Conservation (phyloP, 495 filamentous ascomycete species). For the Barbatosphaeria neglecta region DNA sequence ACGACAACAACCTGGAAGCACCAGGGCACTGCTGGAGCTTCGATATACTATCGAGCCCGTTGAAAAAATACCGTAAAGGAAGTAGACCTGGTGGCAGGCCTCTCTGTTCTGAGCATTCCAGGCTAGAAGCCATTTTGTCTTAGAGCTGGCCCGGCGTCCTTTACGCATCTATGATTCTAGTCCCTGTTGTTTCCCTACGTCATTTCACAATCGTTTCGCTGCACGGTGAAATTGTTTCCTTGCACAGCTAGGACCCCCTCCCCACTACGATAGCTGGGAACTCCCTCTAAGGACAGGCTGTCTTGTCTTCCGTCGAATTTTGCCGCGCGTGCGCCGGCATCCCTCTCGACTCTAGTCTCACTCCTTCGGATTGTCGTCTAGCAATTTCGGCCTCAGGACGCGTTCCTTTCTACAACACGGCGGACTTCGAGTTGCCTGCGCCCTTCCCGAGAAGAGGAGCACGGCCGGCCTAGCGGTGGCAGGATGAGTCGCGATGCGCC, state of each 20-base stretch:
- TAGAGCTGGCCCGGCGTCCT: too few relatives aligned
- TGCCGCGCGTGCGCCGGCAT: background rate
- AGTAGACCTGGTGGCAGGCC: too few relatives aligned
- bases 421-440: background rate
- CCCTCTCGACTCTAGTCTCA: background rate
- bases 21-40: too few relatives aligned
- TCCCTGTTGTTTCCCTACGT: background rate
- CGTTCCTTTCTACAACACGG: background rate
- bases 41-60: too few relatives aligned
- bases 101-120: too few relatives aligned
- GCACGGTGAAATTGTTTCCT: background rate
- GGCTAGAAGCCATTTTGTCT: too few relatives aligned
- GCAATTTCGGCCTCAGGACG: too few relatives aligned
- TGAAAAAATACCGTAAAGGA: too few relatives aligned
- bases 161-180: background rate
- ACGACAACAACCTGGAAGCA: too few relatives aligned
- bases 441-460: too few relatives aligned
- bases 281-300: background rate
- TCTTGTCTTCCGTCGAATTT: background rate
- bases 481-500: constrained; percentile 36
- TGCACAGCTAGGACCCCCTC: too few relatives aligned
- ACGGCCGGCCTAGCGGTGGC: constrained; percentile 2
- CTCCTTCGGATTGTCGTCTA: background rate
- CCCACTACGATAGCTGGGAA: background rate
- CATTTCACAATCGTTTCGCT: background rate